phyloP scores from a whole-genome alignment of 2,329 filamentous ascomycete genomes.

The Laburnicola sp. region DNA sequence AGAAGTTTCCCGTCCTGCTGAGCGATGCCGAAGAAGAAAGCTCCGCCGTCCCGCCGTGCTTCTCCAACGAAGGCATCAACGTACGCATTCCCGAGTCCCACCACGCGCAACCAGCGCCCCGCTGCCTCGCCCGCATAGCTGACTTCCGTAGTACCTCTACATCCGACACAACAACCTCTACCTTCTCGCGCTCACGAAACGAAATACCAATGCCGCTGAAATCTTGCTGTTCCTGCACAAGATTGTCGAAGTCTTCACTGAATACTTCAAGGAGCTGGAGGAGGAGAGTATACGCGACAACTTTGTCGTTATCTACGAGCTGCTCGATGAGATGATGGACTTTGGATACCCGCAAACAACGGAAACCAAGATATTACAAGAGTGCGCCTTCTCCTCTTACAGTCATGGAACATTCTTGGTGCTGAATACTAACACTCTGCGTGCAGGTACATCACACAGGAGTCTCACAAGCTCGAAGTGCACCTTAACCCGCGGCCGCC shows the following conservation, averaged over 20 bases:
- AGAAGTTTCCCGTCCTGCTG: constrained; percentile 94
- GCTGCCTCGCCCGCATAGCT: neutral
- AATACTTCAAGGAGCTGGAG: constrained; percentile 99
- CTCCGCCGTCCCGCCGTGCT: constrained; percentile 94
- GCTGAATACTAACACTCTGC: constrained; percentile 9
- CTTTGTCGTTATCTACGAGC: constrained; percentile 98
- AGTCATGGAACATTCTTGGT: too few species aligned
- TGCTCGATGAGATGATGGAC: constrained; percentile 99
- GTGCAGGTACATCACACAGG: constrained; percentile 86
- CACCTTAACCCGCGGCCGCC: constrained; percentile 78
- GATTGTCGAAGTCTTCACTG: constrained; percentile 97
- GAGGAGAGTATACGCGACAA: constrained; percentile 99
- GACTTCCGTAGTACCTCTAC: constrained; percentile 77
- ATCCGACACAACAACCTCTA: constrained; percentile 99
- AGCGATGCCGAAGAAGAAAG: constrained; percentile 99
- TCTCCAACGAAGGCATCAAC: constrained; percentile 98
- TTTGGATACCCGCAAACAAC: constrained; percentile 99
- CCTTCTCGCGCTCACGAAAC: constrained; percentile 94
- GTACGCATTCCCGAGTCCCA: constrained; percentile 54
- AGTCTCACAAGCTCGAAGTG: constrained; percentile 97
- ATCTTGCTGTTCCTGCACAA: constrained; percentile 98
- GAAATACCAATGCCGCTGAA: constrained; percentile 98
- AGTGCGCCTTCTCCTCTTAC: constrained; percentile 54
- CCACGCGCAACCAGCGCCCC: neutral
- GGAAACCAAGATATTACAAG: constrained; percentile 96